Conservation (phyloP, 1,139 yeast species). For the Pichia sp. region DNA sequence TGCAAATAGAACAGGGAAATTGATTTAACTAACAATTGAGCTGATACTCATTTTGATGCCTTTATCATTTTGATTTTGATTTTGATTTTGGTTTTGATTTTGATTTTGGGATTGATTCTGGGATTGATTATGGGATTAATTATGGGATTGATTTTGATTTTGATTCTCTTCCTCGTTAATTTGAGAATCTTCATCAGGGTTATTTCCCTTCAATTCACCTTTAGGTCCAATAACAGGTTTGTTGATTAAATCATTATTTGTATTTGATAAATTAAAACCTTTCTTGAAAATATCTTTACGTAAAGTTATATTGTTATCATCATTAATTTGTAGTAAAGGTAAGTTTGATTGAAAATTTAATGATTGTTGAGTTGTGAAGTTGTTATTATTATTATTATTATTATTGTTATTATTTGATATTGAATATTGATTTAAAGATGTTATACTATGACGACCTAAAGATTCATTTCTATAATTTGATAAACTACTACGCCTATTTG, state of each 20-base stretch:
- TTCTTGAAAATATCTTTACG: slow-evolving; percentile 17
- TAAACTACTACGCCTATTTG: not conserved
- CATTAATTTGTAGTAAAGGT: slow-evolving; percentile 3
- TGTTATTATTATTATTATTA: slow-evolving; percentile 1
- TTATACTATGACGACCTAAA: slow-evolving; percentile 1
- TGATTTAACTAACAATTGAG: slow-evolving; percentile 11
- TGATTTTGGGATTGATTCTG: too few relatives aligned
- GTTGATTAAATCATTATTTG: not conserved
- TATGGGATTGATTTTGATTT: too few relatives aligned
- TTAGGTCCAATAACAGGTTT: slow-evolving; percentile 5
- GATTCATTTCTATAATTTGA: not conserved
- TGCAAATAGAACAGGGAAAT: too few relatives aligned
- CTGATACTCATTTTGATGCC: slow-evolving; percentile 15
- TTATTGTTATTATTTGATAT: not conserved
- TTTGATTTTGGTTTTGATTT: not conserved
- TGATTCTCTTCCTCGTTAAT: not conserved
- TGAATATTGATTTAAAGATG: slow-evolving; percentile 15
- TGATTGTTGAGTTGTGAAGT: slow-evolving; percentile 1
- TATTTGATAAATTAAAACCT: slow-evolving; percentile 11
- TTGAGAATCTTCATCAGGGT: not conserved
- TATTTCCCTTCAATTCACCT: slow-evolving; percentile 1
- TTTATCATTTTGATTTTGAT: too few relatives aligned
- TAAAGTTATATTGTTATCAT: too few relatives aligned
- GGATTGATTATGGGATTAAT: too few relatives aligned
- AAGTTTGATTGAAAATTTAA: not conserved